phyloP scores from a whole-genome alignment of 169 alveolate genomes.

The Perkinsus olseni region DNA sequence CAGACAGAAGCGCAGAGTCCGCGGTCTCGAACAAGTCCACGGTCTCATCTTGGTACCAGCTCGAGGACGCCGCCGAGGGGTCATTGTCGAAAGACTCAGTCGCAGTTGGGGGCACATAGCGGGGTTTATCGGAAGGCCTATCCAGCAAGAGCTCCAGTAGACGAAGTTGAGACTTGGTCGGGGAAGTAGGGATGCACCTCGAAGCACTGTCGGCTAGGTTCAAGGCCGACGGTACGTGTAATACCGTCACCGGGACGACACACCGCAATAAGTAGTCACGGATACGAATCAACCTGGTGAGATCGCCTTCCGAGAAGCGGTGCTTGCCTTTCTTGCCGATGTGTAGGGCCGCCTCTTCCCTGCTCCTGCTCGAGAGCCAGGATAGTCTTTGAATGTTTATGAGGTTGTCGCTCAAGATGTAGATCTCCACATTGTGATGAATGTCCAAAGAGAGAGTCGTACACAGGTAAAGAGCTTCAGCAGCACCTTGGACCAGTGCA shows the following conservation, averaged over 20 bases:
- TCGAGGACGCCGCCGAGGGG: too few relatives aligned
- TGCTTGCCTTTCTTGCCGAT: neutral
- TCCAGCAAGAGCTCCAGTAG: too few relatives aligned
- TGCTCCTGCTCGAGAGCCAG: neutral
- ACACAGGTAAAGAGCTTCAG: neutral
- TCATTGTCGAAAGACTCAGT: too few relatives aligned
- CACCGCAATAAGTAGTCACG: neutral
- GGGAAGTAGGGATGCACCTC: neutral
- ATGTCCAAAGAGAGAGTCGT: neutral
- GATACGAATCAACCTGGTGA: neutral
- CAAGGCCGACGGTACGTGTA: neutral
- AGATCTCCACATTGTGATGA: neutral
- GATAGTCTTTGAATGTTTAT: too few relatives aligned
- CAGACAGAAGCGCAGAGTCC: too few relatives aligned
- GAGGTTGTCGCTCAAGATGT: neutral
- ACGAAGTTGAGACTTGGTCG: too few relatives aligned
- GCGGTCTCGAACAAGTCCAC: too few relatives aligned
- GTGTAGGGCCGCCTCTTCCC: neutral
- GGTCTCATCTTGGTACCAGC: too few relatives aligned
- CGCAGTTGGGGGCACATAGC: too few relatives aligned
- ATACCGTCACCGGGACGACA: neutral
- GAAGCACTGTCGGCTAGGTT: neutral
- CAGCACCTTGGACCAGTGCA: neutral
- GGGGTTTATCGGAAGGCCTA: too few relatives aligned
- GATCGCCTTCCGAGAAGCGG: neutral